Evolutionary conservation across 2,329 filamentous ascomycete genomes (phyloP).

Genomic region (Phaeosphaeria sp.): DNA sequence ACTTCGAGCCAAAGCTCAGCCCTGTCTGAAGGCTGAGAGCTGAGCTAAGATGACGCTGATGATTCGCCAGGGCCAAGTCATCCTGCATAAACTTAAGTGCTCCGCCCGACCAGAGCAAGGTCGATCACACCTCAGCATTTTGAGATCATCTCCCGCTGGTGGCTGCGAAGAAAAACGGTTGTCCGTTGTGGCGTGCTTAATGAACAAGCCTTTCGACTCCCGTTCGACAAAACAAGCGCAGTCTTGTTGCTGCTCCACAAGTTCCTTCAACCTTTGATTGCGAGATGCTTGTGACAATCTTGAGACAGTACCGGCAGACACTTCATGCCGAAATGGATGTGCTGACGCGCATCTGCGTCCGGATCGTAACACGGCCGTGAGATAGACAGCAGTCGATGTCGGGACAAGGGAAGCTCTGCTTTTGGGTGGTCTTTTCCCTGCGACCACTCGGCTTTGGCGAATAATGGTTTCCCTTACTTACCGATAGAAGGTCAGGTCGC

Average conservation of each 20-base stretch:
- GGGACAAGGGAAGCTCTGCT: neutral
- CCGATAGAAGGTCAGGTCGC: neutral
- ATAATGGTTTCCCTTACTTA: neutral
- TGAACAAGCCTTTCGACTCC: neutral
- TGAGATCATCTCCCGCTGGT: slow-evolving; percentile 3
- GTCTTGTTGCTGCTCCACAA: slow-evolving; percentile 7
- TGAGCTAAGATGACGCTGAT: slow-evolving; percentile 20
- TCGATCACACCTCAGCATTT: slow-evolving; percentile 17
- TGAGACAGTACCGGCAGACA: neutral
- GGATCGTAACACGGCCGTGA: neutral
- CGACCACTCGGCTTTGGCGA: neutral
- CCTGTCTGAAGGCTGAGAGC: slow-evolving; percentile 20
- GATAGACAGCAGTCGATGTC: neutral
- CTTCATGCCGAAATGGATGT: neutral
- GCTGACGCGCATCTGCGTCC: neutral
- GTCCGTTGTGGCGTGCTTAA: slow-evolving; percentile 2
- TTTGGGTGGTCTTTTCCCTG: neutral
- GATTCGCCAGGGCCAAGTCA: slow-evolving; percentile 16
- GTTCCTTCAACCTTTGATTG: neutral
- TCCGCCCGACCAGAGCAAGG: slow-evolving; percentile 5
- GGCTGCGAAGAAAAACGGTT: neutral
- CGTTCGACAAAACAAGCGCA: neutral
- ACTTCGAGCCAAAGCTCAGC: slow-evolving; percentile 12
- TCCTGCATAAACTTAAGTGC: slow-evolving; percentile 17
- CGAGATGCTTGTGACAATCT: neutral